A percentile compares a stretch with the other conserved stretches of the same genome.
Conservation (phyloP, 2,329 filamentous ascomycete genomes). For the Colletotrichum gloeosporioides region DNA sequence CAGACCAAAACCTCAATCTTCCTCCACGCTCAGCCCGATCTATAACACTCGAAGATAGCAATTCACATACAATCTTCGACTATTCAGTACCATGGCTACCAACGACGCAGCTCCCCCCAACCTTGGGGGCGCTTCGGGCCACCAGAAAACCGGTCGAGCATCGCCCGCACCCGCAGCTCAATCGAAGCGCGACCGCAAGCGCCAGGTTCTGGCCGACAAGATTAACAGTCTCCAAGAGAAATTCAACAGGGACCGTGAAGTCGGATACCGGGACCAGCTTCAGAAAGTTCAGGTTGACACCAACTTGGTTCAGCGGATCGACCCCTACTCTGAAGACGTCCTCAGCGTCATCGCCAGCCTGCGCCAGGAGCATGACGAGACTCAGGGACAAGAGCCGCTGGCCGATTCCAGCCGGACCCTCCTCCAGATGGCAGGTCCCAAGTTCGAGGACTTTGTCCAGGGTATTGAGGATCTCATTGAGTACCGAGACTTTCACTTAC, state of each 20-base stretch:
- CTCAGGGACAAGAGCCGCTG: slow-evolving; percentile 42
- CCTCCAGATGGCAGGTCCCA: slow-evolving; percentile 78
- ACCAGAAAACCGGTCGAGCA: slow-evolving; percentile 36
- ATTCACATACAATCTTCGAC: background rate
- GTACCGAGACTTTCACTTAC: slow-evolving; percentile 82
- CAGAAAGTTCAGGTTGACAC: slow-evolving; percentile 93
- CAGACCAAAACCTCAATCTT: background rate
- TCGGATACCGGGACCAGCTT: slow-evolving; percentile 86
- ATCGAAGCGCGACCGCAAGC: slow-evolving; percentile 90
- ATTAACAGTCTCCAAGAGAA: slow-evolving; percentile 77
- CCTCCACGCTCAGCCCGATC: background rate
- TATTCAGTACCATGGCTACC: slow-evolving; percentile 37
- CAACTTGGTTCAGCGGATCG: slow-evolving; percentile 82
- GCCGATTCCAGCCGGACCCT: slow-evolving; percentile 58
- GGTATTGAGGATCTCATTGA: slow-evolving; percentile 90
- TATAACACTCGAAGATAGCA: background rate
- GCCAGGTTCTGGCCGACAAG: slow-evolving; percentile 81
- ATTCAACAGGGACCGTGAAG: slow-evolving; percentile 81
- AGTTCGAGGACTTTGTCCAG: slow-evolving; percentile 84
- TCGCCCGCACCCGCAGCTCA: slow-evolving; percentile 45
- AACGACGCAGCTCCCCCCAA: slow-evolving; percentile 38
- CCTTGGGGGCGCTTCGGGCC: slow-evolving; percentile 28
- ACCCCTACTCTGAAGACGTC: slow-evolving; percentile 76
- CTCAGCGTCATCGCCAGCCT: slow-evolving; percentile 74
- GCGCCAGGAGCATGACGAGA: slow-evolving; percentile 59